These are phyloP conservation scores for Epichloe scottii DNA, from an alignment of 2,329 filamentous ascomycete species.

Conservation along the genomic window DNA sequence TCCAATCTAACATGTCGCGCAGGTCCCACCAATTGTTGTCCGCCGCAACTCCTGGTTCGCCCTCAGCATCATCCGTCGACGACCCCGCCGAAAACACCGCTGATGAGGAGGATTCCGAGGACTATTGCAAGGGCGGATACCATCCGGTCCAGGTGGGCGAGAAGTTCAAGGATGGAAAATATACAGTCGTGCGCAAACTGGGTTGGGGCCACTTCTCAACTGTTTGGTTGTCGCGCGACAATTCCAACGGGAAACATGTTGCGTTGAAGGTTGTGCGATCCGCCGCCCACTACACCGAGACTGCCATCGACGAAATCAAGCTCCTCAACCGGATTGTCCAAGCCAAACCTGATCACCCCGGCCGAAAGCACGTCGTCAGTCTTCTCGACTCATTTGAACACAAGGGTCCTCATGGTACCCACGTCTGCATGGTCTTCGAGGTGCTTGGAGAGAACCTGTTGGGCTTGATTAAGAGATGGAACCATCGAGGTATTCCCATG, in stretches of 20 bases:
- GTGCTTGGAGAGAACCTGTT: constrained; percentile 91
- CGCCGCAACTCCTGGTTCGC: constrained; percentile 55
- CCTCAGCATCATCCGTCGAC: constrained; percentile 67
- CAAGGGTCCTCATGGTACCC: constrained; percentile 88
- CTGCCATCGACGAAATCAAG: constrained; percentile 97
- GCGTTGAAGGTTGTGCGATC: constrained; percentile 96
- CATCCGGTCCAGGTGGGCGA: constrained; percentile 91
- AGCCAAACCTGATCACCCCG: constrained; percentile 88
- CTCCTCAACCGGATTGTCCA: constrained; percentile 92
- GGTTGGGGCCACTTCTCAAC: constrained; percentile 99
- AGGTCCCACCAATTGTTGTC: constrained; percentile 45
- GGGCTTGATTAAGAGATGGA: constrained; percentile 95
- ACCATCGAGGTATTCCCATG: constrained; percentile 94
- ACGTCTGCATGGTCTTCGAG: constrained; percentile 99
- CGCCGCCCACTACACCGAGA: constrained; percentile 96
- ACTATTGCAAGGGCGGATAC: constrained; percentile 98
- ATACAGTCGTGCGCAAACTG: constrained; percentile 89
- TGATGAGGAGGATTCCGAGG: constrained; percentile 96
- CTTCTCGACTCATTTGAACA: constrained; percentile 95
- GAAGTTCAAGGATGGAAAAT: constrained; percentile 94
- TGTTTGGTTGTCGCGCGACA: constrained; percentile 76
- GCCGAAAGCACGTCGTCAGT: constrained; percentile 89
- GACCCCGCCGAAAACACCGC: constrained; percentile 84
- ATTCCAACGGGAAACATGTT: constrained; percentile 81
- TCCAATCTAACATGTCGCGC: constrained; percentile 4